phyloP scores from a whole-genome alignment of 345 rosid genomes.

The Rhodamnia rubescens region DNA sequence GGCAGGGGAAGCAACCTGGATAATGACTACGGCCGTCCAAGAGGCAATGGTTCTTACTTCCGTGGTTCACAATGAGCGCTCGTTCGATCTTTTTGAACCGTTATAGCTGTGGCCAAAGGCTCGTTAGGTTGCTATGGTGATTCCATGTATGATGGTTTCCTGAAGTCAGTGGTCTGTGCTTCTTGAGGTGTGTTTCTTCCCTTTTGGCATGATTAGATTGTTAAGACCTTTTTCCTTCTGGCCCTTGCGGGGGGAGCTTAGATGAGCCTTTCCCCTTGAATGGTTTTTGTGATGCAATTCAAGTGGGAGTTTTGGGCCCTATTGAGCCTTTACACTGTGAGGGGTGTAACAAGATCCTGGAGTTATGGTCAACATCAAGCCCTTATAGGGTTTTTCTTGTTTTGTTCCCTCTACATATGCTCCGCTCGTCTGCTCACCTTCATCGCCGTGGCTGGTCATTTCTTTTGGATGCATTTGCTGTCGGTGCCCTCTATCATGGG shows the following conservation, averaged over 20 bases:
- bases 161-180: neutral
- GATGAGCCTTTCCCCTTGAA: conserved; percentile 16
- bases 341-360: neutral
- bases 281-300: conserved; percentile 35
- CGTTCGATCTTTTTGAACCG: neutral
- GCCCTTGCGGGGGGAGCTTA: neutral
- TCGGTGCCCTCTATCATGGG: neutral
- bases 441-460: neutral
- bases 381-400: neutral
- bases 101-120: neutral
- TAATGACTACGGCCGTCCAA: conserved; percentile 41
- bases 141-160: neutral
- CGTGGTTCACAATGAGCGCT: neutral
- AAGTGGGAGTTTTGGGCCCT: conserved; percentile 17
- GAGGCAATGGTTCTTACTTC: neutral
- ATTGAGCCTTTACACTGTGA: neutral
- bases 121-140: neutral
- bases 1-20: conserved; percentile 57
- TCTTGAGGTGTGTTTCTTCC: neutral
- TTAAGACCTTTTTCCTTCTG: neutral
- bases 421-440: neutral
- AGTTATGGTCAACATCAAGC: neutral
- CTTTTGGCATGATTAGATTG: neutral
- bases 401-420: neutral
- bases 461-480: neutral